Percentiles rank a stretch among this genome's conserved stretches.
Evolutionary conservation across 208 protist species (phyloP).

Genomic region (Crithidia brevicula): DNA sequence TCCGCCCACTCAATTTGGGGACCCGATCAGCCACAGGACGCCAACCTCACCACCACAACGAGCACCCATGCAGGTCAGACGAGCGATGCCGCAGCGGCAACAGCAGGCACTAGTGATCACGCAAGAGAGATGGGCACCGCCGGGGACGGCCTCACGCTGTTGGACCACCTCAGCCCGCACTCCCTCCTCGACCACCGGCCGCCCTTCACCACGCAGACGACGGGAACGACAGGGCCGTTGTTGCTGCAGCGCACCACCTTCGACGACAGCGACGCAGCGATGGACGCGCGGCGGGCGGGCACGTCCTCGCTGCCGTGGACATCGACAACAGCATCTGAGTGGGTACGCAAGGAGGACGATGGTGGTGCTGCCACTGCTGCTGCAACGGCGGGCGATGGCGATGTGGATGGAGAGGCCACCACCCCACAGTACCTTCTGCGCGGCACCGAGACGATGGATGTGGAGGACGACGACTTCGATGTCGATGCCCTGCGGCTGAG

Average conservation of each 20-base stretch:
- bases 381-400: too few relatives aligned
- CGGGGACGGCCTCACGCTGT: too few relatives aligned
- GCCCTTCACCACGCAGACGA: background rate
- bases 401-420: background rate
- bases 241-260: background rate
- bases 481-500: background rate
- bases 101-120: too few relatives aligned
- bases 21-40: background rate
- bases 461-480: slow-evolving; percentile 6
- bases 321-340: too few relatives aligned
- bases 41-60: background rate
- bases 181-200: background rate
- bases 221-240: background rate
- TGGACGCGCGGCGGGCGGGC: background rate
- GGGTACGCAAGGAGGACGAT: too few relatives aligned
- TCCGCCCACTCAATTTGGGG: slow-evolving; percentile 13
- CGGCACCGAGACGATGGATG: slow-evolving; percentile 16
- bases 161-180: background rate
- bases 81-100: too few relatives aligned
- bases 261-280: background rate
- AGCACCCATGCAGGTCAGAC: too few relatives aligned
- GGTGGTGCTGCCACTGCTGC: too few relatives aligned
- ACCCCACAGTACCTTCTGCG: slow-evolving; percentile 25
- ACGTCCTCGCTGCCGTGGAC: slow-evolving; percentile 23
- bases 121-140: too few relatives aligned